A percentile compares a stretch with the other conserved stretches of the same genome.
Evolutionary conservation across 495 filamentous ascomycete species (phyloP).

Genomic region (Penicillium riverlandense): DNA sequence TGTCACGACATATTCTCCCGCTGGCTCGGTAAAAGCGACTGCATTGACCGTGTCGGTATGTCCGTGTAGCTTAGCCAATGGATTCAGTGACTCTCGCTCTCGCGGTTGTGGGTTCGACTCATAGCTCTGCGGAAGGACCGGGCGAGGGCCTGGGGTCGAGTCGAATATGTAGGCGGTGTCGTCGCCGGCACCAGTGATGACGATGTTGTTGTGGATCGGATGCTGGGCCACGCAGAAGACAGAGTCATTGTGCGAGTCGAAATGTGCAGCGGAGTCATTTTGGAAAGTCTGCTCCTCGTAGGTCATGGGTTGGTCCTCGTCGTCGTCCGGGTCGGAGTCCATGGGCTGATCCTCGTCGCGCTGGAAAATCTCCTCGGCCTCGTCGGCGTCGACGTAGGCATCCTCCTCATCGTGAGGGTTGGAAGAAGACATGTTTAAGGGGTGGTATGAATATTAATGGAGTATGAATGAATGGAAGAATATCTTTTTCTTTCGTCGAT

Average conservation of each 20-base stretch:
- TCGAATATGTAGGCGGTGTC: conserved; percentile 77
- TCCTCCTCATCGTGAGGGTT: conserved; percentile 44
- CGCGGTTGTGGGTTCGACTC: conserved; percentile 54
- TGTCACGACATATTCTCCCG: conserved; percentile 76
- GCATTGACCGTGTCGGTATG: conserved; percentile 90
- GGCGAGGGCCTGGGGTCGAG: conserved; percentile 53
- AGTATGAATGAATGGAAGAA: background rate
- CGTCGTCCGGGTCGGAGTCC: conserved; percentile 50
- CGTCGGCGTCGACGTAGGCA: conserved; percentile 58
- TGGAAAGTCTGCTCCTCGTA: conserved; percentile 63
- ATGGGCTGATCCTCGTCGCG: conserved; percentile 66
- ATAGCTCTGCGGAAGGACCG: conserved; percentile 68
- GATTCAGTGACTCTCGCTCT: conserved; percentile 51
- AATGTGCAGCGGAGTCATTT: conserved; percentile 89
- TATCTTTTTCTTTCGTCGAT: conserved; percentile 26
- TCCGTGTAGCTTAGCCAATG: conserved; percentile 65
- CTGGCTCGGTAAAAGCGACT: conserved; percentile 72
- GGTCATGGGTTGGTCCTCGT: conserved; percentile 49
- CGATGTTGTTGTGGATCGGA: conserved; percentile 65
- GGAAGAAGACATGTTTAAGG: conserved; percentile 38
- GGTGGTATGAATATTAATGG: background rate
- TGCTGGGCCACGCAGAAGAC: conserved; percentile 94
- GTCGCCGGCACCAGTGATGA: conserved; percentile 85
- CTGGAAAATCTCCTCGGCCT: conserved; percentile 62
- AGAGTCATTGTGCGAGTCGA: conserved; percentile 78